phyloP scores from a whole-genome alignment of 2,329 filamentous ascomycete species.

The Clonostachys solani region DNA sequence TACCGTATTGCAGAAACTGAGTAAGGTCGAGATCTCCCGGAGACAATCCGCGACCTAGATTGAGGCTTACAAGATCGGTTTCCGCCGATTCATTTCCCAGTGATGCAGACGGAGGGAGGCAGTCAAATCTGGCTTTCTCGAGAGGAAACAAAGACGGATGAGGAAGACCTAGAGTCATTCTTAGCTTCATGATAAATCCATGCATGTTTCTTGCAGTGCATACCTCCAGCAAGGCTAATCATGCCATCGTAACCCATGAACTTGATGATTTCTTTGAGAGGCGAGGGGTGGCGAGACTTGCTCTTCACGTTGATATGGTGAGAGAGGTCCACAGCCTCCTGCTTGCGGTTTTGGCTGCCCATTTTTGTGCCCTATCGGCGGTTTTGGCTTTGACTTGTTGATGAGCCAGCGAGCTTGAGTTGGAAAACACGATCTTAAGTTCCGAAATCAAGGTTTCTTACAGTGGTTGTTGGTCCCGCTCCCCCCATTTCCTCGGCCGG shows the following conservation, averaged over 20 bases:
- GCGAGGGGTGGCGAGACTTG: slow-evolving; percentile 18
- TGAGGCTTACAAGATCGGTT: slow-evolving; percentile 1
- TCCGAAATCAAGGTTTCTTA: no score
- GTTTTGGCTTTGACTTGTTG: no score
- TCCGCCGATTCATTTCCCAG: neutral
- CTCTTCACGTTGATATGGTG: slow-evolving; percentile 22
- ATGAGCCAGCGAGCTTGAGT: no score
- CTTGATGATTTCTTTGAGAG: slow-evolving; percentile 24
- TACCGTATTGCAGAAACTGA: slow-evolving; percentile 11
- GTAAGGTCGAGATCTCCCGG: slow-evolving; percentile 8
- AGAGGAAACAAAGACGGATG: slow-evolving; percentile 20
- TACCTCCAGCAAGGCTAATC: slow-evolving; percentile 22
- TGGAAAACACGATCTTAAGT: no score
- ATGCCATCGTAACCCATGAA: slow-evolving; percentile 25
- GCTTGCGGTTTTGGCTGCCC: no score
- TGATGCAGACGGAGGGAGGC: slow-evolving; percentile 3
- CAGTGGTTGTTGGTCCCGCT: no score
- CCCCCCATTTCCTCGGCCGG: no score
- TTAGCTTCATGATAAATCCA: neutral
- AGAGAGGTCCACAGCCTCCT: slow-evolving; percentile 12
- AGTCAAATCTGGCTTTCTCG: slow-evolving; percentile 7
- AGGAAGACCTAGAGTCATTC: slow-evolving; percentile 11
- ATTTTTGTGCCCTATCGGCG: no score
- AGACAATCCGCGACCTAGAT: slow-evolving; percentile 2
- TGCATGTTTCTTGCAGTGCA: neutral